phyloP scores from a whole-genome alignment of 2,329 filamentous ascomycete genomes.

The Thelonectria discophora region DNA sequence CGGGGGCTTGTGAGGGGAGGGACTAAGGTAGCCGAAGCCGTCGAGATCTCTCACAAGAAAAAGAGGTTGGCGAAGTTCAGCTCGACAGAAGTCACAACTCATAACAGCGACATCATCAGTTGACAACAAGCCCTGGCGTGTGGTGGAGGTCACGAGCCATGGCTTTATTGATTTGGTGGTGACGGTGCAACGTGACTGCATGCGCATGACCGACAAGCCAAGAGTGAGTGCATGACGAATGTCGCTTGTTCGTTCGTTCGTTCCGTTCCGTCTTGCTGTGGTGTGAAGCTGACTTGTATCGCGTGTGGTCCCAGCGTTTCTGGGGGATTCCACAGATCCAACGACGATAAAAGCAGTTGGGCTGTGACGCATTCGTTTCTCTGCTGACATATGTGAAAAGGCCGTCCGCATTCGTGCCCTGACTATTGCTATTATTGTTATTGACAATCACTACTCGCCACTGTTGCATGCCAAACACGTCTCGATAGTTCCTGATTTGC shows the following conservation, averaged over 20 bases:
- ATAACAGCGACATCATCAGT: neutral
- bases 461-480: neutral
- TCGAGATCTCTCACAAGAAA: too few relatives aligned
- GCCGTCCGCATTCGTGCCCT: neutral
- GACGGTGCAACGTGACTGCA: conserved; percentile 22
- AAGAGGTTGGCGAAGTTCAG: neutral
- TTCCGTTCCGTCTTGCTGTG: too few relatives aligned
- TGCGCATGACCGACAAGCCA: conserved; percentile 14
- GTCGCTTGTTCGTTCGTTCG: too few relatives aligned
- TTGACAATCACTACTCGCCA: neutral
- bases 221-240: too few relatives aligned
- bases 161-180: conserved; percentile 3
- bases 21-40: neutral
- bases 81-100: neutral
- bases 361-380: neutral
- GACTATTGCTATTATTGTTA: too few relatives aligned
- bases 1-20: too few relatives aligned
- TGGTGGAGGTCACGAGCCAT: conserved; percentile 16
- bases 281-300: neutral
- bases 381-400: neutral
- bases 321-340: neutral
- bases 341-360: neutral
- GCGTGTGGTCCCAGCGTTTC: neutral
- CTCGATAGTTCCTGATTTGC: neutral
- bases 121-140: conserved; percentile 3